These are phyloP conservation scores for Cetradonia linearis DNA, from an alignment of 495 filamentous ascomycete species.

Conservation along the genomic window DNA sequence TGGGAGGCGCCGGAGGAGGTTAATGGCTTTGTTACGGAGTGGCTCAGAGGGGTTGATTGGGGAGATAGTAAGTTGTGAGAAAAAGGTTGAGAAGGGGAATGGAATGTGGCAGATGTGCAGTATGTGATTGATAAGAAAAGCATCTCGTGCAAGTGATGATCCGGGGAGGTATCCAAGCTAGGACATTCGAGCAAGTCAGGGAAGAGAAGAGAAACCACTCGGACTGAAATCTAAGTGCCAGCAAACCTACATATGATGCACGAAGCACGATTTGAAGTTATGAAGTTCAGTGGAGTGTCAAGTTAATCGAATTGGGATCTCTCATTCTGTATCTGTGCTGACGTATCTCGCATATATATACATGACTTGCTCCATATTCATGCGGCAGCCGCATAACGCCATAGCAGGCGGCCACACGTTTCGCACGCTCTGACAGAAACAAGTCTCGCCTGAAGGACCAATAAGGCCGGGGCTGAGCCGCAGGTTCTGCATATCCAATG, in stretches of 20 bases:
- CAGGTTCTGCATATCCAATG: neutral
- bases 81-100: slow-evolving; percentile 1
- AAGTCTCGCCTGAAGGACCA: neutral
- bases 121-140: too few relatives aligned
- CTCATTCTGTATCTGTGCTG: neutral
- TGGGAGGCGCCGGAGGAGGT: slow-evolving; percentile 53
- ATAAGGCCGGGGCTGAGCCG: neutral
- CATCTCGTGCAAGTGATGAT: too few relatives aligned
- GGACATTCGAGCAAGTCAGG: too few relatives aligned
- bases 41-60: slow-evolving; percentile 35
- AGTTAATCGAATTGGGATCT: neutral
- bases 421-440: too few relatives aligned
- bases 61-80: slow-evolving; percentile 21
- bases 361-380: neutral
- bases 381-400: neutral
- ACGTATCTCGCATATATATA: neutral
- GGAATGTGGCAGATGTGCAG: too few relatives aligned
- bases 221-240: too few relatives aligned
- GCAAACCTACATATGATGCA: too few relatives aligned
- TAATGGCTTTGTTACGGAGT: slow-evolving; percentile 38
- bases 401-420: too few relatives aligned
- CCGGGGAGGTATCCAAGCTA: too few relatives aligned
- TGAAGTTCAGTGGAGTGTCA: neutral
- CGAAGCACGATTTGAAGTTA: neutral
- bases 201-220: too few relatives aligned